These are phyloP conservation scores for Ottelia alismoides DNA, from an alignment of 106 monocot species.

Conservation along the genomic window DNA sequence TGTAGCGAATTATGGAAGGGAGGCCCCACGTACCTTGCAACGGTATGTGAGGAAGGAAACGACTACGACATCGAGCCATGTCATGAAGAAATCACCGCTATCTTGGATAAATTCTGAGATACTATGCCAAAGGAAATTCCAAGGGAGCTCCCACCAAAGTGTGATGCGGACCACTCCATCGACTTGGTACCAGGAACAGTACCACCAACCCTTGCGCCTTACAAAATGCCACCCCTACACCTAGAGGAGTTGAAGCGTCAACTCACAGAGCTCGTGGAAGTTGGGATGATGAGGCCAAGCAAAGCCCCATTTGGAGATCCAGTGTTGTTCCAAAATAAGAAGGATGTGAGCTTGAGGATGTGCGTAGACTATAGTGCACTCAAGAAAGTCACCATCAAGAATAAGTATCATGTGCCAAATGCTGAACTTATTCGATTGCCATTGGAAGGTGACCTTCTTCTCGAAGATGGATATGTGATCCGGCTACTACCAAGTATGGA, in stretches of 20 bases:
- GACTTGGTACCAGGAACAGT: neutral
- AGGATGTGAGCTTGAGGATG: neutral
- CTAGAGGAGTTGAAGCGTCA: neutral
- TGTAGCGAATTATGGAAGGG: too few relatives aligned
- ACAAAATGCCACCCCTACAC: neutral
- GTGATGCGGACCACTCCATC: neutral
- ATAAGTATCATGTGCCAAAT: slow-evolving; percentile 2
- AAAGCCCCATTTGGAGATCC: neutral
- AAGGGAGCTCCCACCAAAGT: too few relatives aligned
- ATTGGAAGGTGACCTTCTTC: neutral
- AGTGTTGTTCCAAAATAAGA: neutral
- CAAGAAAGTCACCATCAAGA: slow-evolving; percentile 2
- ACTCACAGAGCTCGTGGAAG: neutral
- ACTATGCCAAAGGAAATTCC: too few relatives aligned
- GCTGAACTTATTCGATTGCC: neutral
- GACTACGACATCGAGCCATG: too few relatives aligned
- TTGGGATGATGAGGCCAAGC: neutral
- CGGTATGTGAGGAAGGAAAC: too few relatives aligned
- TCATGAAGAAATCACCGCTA: too few relatives aligned
- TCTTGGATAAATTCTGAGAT: too few relatives aligned
- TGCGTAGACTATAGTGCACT: neutral
- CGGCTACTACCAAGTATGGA: neutral
- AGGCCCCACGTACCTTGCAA: too few relatives aligned
- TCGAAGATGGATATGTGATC: neutral
- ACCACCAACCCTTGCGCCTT: neutral